Evolutionary conservation across 176 grass and related monocot species (phyloP).

Genomic region (Musa schizocarpa): DNA sequence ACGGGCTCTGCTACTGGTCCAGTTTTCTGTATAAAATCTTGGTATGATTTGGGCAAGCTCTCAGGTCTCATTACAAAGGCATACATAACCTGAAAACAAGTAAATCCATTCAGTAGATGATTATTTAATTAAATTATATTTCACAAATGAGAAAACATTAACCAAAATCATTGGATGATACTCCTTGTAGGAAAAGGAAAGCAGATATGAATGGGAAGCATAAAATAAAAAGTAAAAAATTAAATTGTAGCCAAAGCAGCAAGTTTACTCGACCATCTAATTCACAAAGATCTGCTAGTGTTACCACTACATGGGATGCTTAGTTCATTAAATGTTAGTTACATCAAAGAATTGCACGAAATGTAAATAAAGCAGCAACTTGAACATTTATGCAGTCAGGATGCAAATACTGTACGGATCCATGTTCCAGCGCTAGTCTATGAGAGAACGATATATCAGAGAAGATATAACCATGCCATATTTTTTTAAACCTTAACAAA

Average conservation of each 20-base stretch:
- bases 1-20: conserved; percentile 87
- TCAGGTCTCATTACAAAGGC: conserved; percentile 97
- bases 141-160: neutral
- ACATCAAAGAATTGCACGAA: neutral
- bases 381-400: neutral
- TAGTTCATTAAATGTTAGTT: too few species aligned
- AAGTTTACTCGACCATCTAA: too few species aligned
- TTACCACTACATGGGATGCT: too few species aligned
- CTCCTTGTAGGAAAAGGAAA: too few species aligned
- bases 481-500: too few species aligned
- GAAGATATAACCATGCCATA: too few species aligned
- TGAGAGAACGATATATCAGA: too few species aligned
- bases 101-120: neutral
- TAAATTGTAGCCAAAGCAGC: neutral
- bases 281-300: too few species aligned
- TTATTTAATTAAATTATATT: neutral
- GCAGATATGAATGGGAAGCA: too few species aligned
- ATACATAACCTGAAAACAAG: conserved; percentile 81
- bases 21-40: conserved; percentile 97
- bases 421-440: too few species aligned
- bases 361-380: neutral
- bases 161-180: too few species aligned
- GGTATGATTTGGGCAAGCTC: conserved; percentile 93
- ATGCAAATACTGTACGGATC: too few species aligned
- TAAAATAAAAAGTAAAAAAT: neutral